Evolutionary conservation across 2,329 filamentous ascomycete genomes (phyloP).

Genomic region (Simplicillium aogashimaense): DNA sequence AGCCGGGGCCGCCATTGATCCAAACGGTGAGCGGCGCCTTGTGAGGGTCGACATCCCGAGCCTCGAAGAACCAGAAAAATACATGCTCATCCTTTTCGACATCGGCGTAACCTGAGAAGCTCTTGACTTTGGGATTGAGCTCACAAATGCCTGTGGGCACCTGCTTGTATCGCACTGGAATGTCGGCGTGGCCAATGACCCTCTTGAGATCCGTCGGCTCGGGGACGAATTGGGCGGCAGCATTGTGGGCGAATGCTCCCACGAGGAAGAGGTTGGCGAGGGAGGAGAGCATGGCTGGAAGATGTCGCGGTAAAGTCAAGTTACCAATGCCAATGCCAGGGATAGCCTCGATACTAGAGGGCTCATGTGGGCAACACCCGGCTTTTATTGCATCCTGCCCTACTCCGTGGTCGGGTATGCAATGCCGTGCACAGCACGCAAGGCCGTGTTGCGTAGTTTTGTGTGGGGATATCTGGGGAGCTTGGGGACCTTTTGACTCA

Average conservation of each 20-base stretch:
- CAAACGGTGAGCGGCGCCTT: constrained; percentile 36
- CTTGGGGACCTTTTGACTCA: too few species aligned
- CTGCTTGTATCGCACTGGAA: constrained; percentile 1
- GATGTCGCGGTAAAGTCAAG: not conserved
- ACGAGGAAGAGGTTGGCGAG: not conserved
- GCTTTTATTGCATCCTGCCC: too few species aligned
- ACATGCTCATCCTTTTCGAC: constrained; percentile 29
- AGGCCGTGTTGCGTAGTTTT: too few species aligned
- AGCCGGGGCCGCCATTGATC: constrained; percentile 52
- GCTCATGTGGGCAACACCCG: too few species aligned
- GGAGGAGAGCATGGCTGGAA: not conserved
- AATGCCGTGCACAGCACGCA: too few species aligned
- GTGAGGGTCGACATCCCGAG: constrained; percentile 14
- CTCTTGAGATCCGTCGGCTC: not conserved
- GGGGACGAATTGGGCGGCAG: not conserved
- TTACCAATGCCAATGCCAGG: too few species aligned
- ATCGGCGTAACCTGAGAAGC: constrained; percentile 6
- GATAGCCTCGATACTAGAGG: too few species aligned
- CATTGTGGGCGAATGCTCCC: not conserved
- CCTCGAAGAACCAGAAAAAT: constrained; percentile 29
- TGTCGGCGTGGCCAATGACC: not conserved
- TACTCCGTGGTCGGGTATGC: too few species aligned
- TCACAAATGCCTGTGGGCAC: constrained; percentile 3
- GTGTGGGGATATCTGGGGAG: too few species aligned
- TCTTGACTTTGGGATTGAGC: constrained; percentile 1